These are phyloP conservation scores for Primulina eburnea DNA, from an alignment of 257 asterid genomes.

Conservation along the genomic window DNA sequence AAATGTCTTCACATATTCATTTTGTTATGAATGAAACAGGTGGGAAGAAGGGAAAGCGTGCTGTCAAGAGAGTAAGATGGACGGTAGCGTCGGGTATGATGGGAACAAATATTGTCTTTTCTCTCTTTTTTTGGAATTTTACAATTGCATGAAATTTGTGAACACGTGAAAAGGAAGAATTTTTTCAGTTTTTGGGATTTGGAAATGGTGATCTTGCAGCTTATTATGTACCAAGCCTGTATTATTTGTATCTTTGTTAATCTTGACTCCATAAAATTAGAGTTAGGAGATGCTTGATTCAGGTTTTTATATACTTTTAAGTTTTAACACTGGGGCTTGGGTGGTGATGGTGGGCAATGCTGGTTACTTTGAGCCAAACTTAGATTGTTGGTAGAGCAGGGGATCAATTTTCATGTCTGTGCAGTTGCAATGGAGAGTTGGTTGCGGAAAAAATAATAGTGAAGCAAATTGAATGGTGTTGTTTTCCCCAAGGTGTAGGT, in stretches of 20 bases:
- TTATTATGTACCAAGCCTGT: neutral
- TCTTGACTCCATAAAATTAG: too few relatives aligned
- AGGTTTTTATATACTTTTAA: neutral
- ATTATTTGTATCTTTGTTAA: neutral
- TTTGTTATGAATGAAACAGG: constrained; percentile 32
- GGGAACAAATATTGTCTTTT: neutral
- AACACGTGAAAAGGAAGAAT: too few relatives aligned
- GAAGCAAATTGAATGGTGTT: too few relatives aligned
- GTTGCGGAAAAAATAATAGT: too few relatives aligned
- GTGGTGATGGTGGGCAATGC: too few relatives aligned
- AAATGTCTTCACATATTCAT: constrained; percentile 14
- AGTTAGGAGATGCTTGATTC: neutral
- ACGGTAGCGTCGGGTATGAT: constrained; percentile 36
- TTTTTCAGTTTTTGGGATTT: neutral
- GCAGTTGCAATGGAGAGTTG: too few relatives aligned
- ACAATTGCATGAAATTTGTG: neutral
- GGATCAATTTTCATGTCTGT: too few relatives aligned
- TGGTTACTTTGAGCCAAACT: too few relatives aligned
- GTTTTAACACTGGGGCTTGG: neutral
- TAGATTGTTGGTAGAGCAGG: too few relatives aligned
- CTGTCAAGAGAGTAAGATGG: constrained; percentile 52
- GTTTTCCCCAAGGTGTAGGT: neutral
- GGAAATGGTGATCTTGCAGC: neutral
- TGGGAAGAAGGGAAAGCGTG: constrained; percentile 33
- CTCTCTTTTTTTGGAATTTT: neutral